Conservation (phyloP, 805 yeast species). For the Saccharomycopsis guyanensis region DNA sequence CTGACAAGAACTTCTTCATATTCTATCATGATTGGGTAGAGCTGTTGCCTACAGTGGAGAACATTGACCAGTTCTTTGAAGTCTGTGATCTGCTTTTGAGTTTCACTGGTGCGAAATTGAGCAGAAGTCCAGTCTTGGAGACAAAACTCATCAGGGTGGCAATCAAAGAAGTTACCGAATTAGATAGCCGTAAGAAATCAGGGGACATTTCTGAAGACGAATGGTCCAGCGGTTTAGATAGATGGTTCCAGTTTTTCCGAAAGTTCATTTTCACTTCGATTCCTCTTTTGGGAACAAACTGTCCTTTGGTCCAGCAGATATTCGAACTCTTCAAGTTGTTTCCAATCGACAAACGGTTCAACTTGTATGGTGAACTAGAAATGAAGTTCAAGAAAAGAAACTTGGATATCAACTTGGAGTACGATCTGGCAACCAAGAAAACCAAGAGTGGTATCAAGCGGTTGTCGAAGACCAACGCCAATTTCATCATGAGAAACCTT, state of each 20-base stretch:
- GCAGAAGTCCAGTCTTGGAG: slow-evolving; percentile 40
- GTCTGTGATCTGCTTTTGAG: slow-evolving; percentile 42
- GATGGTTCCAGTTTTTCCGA: slow-evolving; percentile 58
- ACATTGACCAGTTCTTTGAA: slow-evolving; percentile 38
- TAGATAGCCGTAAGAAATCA: slow-evolving; percentile 18
- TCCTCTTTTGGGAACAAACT: slow-evolving; percentile 44
- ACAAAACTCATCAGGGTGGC: slow-evolving; percentile 59
- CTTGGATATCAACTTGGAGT: slow-evolving; percentile 48
- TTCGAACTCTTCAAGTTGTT: slow-evolving; percentile 46
- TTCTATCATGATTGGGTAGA: slow-evolving; percentile 46
- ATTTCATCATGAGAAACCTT: slow-evolving; percentile 61
- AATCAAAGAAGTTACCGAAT: slow-evolving; percentile 18
- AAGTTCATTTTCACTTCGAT: slow-evolving; percentile 60
- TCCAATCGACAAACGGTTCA: slow-evolving; percentile 58
- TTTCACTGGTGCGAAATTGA: slow-evolving; percentile 49
- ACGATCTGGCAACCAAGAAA: slow-evolving; percentile 63
- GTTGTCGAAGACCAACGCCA: slow-evolving; percentile 70
- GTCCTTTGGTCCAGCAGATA: slow-evolving; percentile 53
- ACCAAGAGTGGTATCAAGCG: slow-evolving; percentile 75
- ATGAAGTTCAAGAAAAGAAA: slow-evolving; percentile 49
- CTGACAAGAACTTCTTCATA: slow-evolving; percentile 25
- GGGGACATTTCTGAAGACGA: slow-evolving; percentile 16
- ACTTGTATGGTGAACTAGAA: slow-evolving; percentile 73
- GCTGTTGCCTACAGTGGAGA: slow-evolving; percentile 32
- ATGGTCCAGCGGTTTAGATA: slow-evolving; percentile 17